A percentile compares a stretch with the other conserved stretches of the same genome.
These are phyloP conservation scores for Orbilia blumenaviensis DNA, from an alignment of 2,329 filamentous ascomycete genomes.

Conservation along the genomic window DNA sequence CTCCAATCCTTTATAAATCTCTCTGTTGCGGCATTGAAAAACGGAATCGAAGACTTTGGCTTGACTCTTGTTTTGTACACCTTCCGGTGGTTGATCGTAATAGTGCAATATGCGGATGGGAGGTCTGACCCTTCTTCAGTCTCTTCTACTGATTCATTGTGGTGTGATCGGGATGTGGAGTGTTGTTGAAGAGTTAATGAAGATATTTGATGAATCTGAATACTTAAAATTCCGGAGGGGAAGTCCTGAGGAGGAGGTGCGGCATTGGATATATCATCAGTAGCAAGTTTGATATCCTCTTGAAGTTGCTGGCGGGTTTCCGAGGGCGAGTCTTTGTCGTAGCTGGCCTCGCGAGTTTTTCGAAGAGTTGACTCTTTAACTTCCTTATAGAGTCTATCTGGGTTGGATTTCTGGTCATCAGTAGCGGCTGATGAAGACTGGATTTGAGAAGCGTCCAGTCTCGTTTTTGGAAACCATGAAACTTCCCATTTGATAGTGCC, in stretches of 20 bases:
- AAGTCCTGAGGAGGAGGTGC: constrained; percentile 71
- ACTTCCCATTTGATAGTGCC: constrained; percentile 96
- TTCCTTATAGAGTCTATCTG: constrained; percentile 36
- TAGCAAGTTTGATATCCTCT: constrained; percentile 71
- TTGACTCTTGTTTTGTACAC: constrained; percentile 77
- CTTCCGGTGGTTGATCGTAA: constrained; percentile 77
- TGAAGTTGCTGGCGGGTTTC: constrained; percentile 74
- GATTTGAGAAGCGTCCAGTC: constrained; percentile 59
- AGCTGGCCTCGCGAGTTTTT: constrained; percentile 73
- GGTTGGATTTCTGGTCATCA: constrained; percentile 9
- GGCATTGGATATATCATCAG: constrained; percentile 73
- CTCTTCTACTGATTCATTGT: constrained; percentile 66
- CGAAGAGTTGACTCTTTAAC: constrained; percentile 65
- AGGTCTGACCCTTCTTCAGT: constrained; percentile 71
- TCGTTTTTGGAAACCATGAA: constrained; percentile 90
- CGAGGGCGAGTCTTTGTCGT: constrained; percentile 66
- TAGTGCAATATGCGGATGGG: constrained; percentile 75
- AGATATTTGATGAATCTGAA: constrained; percentile 78
- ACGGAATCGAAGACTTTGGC: constrained; percentile 79
- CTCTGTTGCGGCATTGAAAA: constrained; percentile 80
- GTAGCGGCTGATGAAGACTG: constrained; percentile 3
- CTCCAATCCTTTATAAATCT: constrained; percentile 75
- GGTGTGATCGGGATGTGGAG: constrained; percentile 25
- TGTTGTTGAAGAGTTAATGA: constrained; percentile 66
- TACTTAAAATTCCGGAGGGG: constrained; percentile 73